Base-by-base conservation (phyloP, 352 stramenopile genomes). In the Globisporangium nunn region DNA sequence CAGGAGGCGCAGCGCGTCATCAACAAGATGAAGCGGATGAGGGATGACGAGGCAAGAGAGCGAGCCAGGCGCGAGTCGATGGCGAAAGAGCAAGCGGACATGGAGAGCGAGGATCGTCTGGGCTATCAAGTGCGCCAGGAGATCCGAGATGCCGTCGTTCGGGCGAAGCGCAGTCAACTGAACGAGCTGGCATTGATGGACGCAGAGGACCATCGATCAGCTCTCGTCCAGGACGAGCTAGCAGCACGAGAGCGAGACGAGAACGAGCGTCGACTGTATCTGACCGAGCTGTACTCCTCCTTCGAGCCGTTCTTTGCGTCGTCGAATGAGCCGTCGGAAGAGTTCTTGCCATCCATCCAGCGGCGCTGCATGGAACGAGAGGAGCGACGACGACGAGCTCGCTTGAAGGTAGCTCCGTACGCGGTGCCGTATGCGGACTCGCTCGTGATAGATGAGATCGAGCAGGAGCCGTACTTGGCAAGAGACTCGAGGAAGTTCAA, bases 401-500 rank as follows among this genome's bases (percentile, higher is more conserved):
- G 48, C 17, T 35, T 62, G 10, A 63, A 62, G 58, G 48, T 45
- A 30, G 40, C 53, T 37, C 12, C 55, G 4, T 84, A 84, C 57
- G 68, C 67, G 12, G 67, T 84, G 23, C 61, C 71, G 7, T 63
- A 71, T 17, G 63, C 66, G 7, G 68, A 85, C 15, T 66, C 70
- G 7, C 50, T 85, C 29, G 45, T 68, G 10, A 44, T 80, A 31
- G 65, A 82, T 46, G 72, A 82, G 40, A 52, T 85, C 28, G 66
- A 78, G 23, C 72, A 68, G 52, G 72, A 78, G 1, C 59, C 65
- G n/a, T 85, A 85, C 45, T 54, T 85, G 47, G 74, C 70, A 18
- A 66, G 72, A 29, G 72, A 85, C 61, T 85, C 74, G 43, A 65
- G 70, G 30, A 81, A 75, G 37, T 85, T 85, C 53, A 70, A 82